A percentile compares a stretch with the other conserved stretches of the same genome.
Evolutionary conservation across 148 eudicot genomes (phyloP).

Genomic region (Vaccinium corymbosum): DNA sequence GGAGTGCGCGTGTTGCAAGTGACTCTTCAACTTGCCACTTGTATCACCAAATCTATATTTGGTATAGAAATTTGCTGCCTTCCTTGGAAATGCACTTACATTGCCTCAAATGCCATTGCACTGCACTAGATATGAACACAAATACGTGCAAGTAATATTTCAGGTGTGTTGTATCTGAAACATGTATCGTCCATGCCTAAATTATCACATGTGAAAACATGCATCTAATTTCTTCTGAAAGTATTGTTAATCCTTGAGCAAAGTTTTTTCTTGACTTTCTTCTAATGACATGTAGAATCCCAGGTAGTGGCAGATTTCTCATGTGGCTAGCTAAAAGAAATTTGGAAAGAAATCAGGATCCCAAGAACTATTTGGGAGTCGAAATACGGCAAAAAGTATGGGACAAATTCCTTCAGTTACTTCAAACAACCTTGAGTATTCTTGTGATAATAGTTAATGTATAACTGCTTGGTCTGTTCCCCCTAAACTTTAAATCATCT

Average conservation of each 20-base stretch:
- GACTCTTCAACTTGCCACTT: no score
- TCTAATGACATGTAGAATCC: slow-evolving; percentile 13
- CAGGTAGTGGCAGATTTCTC: slow-evolving; percentile 98
- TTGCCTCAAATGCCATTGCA: neutral
- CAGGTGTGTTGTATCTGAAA: neutral
- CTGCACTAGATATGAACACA: neutral
- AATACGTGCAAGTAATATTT: neutral
- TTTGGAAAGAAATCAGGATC: slow-evolving; percentile 45
- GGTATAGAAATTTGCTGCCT: no score
- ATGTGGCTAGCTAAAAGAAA: slow-evolving; percentile 89
- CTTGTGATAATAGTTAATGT: slow-evolving; percentile 9
- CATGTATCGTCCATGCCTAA: neutral
- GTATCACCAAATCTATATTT: no score
- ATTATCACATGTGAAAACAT: neutral
- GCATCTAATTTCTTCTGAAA: slow-evolving; percentile 9
- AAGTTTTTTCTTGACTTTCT: slow-evolving; percentile 5
- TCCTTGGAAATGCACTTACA: no score
- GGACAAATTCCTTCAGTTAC: slow-evolving; percentile 18
- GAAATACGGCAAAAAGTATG: slow-evolving; percentile 87
- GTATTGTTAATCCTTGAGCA: neutral
- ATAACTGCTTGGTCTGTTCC: slow-evolving; percentile 12
- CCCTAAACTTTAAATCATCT: slow-evolving; percentile 8
- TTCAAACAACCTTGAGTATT: slow-evolving; percentile 16
- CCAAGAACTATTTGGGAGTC: slow-evolving; percentile 79
- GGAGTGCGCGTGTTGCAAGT: no score